These are phyloP conservation scores for Rhynchospora pubera DNA, from an alignment of 176 grass and related monocot genomes.

Conservation along the genomic window DNA sequence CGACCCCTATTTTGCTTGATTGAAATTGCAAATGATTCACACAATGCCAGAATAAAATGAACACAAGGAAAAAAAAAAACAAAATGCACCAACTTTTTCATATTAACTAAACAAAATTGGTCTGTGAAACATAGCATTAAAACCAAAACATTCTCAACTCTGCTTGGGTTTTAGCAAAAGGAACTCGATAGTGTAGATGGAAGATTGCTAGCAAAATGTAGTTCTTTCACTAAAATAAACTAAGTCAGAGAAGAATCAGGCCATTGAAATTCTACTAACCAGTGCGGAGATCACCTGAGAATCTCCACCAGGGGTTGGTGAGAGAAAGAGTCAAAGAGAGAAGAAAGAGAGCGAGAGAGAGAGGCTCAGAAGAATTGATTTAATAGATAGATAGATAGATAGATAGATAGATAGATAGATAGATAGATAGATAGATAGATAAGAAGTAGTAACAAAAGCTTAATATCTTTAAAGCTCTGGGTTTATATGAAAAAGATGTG, in stretches of 20 bases:
- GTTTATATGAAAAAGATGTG: conserved; percentile 2
- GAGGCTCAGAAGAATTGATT: conserved; percentile 11
- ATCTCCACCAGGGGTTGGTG: background rate
- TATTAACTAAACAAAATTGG: background rate
- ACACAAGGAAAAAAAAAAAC: no score
- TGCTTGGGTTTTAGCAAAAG: background rate
- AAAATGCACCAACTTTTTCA: background rate
- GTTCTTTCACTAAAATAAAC: background rate
- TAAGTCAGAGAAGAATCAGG: background rate
- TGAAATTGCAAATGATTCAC: no score
- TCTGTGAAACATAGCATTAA: background rate
- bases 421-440: no score
- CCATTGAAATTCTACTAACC: background rate
- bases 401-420: no score
- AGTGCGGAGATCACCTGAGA: background rate
- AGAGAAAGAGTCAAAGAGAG: background rate
- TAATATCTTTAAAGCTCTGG: background rate
- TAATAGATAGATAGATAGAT: conserved; percentile 44
- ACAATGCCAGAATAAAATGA: no score
- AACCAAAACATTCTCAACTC: background rate
- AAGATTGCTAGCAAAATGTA: background rate
- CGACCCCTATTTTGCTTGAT: background rate
- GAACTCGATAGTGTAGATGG: background rate
- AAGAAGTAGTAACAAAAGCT: conserved; percentile 1
- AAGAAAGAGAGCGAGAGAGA: background rate